Conservation (phyloP, 352 stramenopile species). For the Phytophthora vignae region DNA sequence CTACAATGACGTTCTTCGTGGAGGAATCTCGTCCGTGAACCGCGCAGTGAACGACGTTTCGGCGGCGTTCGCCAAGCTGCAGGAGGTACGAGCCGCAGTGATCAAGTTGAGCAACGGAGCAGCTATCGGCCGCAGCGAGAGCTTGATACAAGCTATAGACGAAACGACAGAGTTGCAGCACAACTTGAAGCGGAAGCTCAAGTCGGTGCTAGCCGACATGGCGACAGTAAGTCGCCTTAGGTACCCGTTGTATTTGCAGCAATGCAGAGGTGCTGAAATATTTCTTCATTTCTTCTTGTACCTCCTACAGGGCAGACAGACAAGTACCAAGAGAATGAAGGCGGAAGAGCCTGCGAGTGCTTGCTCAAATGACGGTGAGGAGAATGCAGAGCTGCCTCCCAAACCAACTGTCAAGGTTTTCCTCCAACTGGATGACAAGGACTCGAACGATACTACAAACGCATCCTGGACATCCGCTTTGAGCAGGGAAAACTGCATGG, state of each 20-base stretch:
- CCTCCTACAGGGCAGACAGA: too few relatives aligned
- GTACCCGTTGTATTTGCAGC: too few relatives aligned
- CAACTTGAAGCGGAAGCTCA: slow-evolving; percentile 3
- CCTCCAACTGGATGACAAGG: neutral
- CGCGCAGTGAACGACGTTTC: slow-evolving; percentile 17
- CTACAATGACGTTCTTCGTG: slow-evolving; percentile 15
- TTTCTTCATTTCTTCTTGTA: too few relatives aligned
- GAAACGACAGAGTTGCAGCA: neutral
- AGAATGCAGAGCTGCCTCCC: too few relatives aligned
- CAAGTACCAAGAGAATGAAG: neutral
- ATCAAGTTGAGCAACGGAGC: slow-evolving; percentile 4
- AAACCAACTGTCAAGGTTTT: neutral
- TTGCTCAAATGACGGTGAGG: too few relatives aligned
- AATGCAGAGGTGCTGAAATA: too few relatives aligned
- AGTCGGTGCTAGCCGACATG: neutral
- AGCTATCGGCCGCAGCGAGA: slow-evolving; percentile 4
- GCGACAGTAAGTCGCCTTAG: neutral
- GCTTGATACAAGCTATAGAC: slow-evolving; percentile 3
- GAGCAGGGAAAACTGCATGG: neutral
- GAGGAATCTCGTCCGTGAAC: slow-evolving; percentile 6
- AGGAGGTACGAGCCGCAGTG: slow-evolving; percentile 20
- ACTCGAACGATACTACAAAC: neutral
- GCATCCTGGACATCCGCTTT: neutral
- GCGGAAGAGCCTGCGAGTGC: neutral
- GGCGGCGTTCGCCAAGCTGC: slow-evolving; percentile 13